phyloP scores from a whole-genome alignment of 139 green algal genomes.

The Klebsormidium nitens region DNA sequence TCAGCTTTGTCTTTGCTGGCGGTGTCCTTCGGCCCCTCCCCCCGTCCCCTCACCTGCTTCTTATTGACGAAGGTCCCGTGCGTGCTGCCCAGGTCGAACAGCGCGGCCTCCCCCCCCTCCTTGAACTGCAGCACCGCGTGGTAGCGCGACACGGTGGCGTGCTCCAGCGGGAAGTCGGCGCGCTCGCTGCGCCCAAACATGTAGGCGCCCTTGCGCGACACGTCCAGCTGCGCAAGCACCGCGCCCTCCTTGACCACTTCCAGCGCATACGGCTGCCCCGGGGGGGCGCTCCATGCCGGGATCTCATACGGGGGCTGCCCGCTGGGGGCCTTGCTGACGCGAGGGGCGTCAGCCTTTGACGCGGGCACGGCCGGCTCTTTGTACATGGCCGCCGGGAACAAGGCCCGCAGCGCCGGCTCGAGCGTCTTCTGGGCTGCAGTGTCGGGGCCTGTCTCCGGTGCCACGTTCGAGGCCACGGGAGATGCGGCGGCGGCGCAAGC shows the following conservation, averaged over 20 bases:
- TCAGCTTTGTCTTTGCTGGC: too few species aligned
- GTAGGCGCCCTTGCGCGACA: slow-evolving; percentile 26
- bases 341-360: too few species aligned
- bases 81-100: slow-evolving; percentile 76
- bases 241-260: slow-evolving; percentile 29
- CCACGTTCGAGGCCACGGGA: too few species aligned
- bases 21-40: too few species aligned
- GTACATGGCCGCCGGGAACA: too few species aligned
- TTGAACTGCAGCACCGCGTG: slow-evolving; percentile 66
- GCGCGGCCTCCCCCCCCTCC: slow-evolving; percentile 51
- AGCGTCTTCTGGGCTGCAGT: too few species aligned
- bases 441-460: too few species aligned
- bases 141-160: slow-evolving; percentile 36
- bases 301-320: slow-evolving; percentile 22
- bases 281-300: slow-evolving; percentile 18
- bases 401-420: too few species aligned
- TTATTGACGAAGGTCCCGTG: slow-evolving; percentile 93
- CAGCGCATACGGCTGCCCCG: slow-evolving; percentile 14
- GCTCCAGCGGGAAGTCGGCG: slow-evolving; percentile 36
- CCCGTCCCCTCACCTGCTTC: slow-evolving; percentile 24
- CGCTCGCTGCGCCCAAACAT: slow-evolving; percentile 28
- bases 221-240: slow-evolving; percentile 6
- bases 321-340: too few species aligned
- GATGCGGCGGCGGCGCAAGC: too few species aligned
- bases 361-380: too few species aligned